Evolutionary conservation across 2,329 filamentous ascomycete species (phyloP), one percentile per base, ranked within the genome.

Genomic region (Aspergillus flavus): DNA sequence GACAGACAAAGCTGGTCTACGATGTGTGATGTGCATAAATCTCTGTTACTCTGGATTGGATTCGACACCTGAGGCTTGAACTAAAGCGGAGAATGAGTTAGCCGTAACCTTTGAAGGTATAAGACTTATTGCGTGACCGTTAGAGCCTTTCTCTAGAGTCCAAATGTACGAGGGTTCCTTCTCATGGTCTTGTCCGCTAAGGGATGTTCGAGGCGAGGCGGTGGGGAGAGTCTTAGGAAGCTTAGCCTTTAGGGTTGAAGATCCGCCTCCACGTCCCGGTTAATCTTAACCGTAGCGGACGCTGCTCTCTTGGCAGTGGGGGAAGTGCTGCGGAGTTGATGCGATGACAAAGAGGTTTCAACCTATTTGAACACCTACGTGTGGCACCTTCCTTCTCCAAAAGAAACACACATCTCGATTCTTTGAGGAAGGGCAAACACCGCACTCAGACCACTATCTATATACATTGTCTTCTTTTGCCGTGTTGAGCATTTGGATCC

Each of bases 231-330:
- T 30, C 26, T 28, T 50, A 23, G 26, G 48, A 55, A 39, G 52
- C 52, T 39, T 23, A 36, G 21, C 52, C 52, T 55, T 55, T 55
- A 55, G 52, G 52, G 52, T 55, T 26, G 52, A 55, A n/a, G 32
- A 39, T 39, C 34, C n/a, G 32, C 48, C 48, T 28, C 28, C 19
- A 16, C 7, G 28, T 21, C 52, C 65, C 69, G 69, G 62, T 68
- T 69, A 69, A 64, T 66, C 61, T 73, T 75, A 59, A 69, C 68
- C 57, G 65, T 71, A 61, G 68, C 68, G 65, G 66, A 71, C 30
- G 19, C 19, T 30, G 12, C 39, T 28, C 14, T 48, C 56, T 58
- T 58, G 56, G 56, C 56, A n/a, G 56, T 21, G 56, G 36, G 41
- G 23, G 16, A 14, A 32, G n/a, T n/a, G 9, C 21, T 32, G 48